Evolutionary conservation across 371 early-diverging fungal species (phyloP), one percentile per base, ranked within the genome.

Genomic region (Ordospora pajunii): DNA sequence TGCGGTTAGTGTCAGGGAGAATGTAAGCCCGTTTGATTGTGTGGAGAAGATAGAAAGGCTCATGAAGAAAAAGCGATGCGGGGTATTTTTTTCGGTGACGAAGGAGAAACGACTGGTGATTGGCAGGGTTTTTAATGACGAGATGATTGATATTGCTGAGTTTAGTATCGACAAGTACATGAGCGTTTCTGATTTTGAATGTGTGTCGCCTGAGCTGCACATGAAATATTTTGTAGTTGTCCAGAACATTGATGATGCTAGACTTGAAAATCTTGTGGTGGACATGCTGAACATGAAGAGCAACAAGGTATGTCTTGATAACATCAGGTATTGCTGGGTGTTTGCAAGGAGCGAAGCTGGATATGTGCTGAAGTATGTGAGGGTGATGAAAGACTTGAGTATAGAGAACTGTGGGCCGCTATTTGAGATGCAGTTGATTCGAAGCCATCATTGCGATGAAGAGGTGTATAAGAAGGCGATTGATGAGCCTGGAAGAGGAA

Each of bases 381-480:
- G 75, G 53, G 65, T 76, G 12, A 21, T 63, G 1, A 62, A 51
- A 37, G 49, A 77, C 65, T 12, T 58, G n/a, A 63, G 43, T 14
- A 10, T 62, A 12, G 77, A 80, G 53, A 73, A 77, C 23, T 45
- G 72, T 46, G 80, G 80, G 3, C 80, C 80, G 14, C 69, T 32
- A 51, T 54, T 77, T 71, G 63, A 70, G 48, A 27, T 80, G 32
- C 48, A 65, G 49, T 17, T 78, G n/a, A 66, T 48, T 46, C 25
- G 71, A 19, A 62, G 44, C 51, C 65, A 70, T 46, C 62, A 51
- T 50, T 80, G 70, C 43, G 27, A 37, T 37, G 80, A 76, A 17
- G 78, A 77, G 32, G 44, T 43, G 32, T 77, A 49, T 45, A 70
- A 65, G 50, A 67, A 67, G 48, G 67, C 64, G 2, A 1, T 42